phyloP scores from a whole-genome alignment of 2,329 filamentous ascomycete species.

The Fusarium nanum region DNA sequence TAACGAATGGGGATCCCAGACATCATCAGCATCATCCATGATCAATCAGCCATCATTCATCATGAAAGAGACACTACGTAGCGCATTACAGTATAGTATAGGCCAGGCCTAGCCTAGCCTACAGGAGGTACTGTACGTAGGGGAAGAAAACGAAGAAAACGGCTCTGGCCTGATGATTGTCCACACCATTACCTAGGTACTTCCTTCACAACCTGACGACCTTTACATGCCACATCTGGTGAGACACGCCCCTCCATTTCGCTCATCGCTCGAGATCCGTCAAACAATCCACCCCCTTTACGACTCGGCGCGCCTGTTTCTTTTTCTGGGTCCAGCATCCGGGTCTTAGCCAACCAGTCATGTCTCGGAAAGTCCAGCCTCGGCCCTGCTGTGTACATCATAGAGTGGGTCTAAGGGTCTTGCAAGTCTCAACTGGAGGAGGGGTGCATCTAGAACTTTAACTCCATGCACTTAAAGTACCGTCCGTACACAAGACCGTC shows the following conservation, averaged over 20 bases:
- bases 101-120: constrained; percentile 12
- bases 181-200: constrained; percentile 12
- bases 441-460: constrained; percentile 3
- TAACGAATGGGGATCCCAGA: constrained; percentile 13
- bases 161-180: constrained; percentile 32
- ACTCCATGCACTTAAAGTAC: neutral
- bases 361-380: constrained; percentile 17
- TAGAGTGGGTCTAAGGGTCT: constrained; percentile 33
- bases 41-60: constrained; percentile 33
- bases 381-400: constrained; percentile 33
- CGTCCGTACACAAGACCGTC: constrained; percentile 1
- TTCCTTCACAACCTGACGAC: constrained; percentile 17
- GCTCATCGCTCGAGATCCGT: constrained; percentile 9
- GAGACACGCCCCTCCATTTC: constrained; percentile 2
- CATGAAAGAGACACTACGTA: constrained; percentile 27
- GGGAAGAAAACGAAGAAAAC: constrained; percentile 32
- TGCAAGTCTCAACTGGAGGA: constrained; percentile 19
- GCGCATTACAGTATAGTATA: neutral
- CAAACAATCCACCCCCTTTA: constrained; percentile 29
- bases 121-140: neutral
- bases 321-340: constrained; percentile 23
- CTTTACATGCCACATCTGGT: constrained; percentile 10
- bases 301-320: constrained; percentile 19
- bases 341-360: constrained; percentile 22
- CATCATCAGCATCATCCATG: constrained; percentile 39